These are phyloP conservation scores for Turritis glabra DNA, from an alignment of 345 rosid genomes.

Conservation along the genomic window DNA sequence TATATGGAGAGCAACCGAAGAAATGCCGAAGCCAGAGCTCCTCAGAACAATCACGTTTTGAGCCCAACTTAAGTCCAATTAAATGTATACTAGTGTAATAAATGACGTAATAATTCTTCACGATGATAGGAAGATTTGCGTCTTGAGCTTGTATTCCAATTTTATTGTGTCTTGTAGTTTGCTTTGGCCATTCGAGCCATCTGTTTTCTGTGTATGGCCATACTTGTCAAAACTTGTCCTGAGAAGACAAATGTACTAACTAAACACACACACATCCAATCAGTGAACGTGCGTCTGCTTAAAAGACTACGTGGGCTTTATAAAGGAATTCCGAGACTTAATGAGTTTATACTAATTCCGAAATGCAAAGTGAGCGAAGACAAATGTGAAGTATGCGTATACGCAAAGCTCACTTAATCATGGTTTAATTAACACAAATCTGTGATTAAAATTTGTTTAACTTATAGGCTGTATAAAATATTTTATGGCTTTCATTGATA, in stretches of 20 bases:
- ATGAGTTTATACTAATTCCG: no score
- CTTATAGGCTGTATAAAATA: no score
- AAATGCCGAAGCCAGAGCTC: constrained; percentile 46
- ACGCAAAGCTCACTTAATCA: no score
- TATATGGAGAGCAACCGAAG: constrained; percentile 74
- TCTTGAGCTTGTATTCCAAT: neutral
- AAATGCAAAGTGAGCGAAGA: no score
- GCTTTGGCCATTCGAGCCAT: neutral
- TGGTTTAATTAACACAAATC: no score
- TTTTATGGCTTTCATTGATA: no score
- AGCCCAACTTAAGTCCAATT: constrained; percentile 30
- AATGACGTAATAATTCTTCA: neutral
- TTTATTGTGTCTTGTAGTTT: neutral
- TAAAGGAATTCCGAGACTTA: no score
- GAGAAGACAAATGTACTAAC: neutral
- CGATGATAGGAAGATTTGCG: neutral
- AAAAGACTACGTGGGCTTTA: no score
- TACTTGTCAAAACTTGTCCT: neutral
- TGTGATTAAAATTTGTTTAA: no score
- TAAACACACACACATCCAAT: neutral
- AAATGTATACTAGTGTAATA: neutral
- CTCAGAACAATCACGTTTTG: constrained; percentile 52
- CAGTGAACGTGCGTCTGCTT: neutral
- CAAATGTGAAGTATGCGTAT: no score
- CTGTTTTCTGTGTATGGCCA: neutral